Percentiles rank a stretch among this genome's conserved stretches.
These are phyloP conservation scores for Lactarius indigo DNA, from an alignment of 768 basidiomycete species.

Conservation along the genomic window DNA sequence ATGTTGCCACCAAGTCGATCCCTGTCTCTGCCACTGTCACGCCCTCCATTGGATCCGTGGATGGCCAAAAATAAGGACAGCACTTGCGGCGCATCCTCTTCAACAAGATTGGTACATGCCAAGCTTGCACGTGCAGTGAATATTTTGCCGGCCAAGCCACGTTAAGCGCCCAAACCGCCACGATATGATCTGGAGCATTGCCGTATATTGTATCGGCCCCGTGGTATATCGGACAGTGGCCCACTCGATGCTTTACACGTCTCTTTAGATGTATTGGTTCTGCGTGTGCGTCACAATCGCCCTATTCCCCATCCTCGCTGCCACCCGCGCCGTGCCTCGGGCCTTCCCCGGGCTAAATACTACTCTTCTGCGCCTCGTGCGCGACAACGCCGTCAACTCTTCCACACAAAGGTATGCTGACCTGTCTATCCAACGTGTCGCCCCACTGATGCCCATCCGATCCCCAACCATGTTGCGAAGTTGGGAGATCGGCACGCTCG, in stretches of 20 bases:
- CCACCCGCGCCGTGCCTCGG: background rate
- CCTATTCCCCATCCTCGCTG: background rate
- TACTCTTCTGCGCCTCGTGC: constrained; percentile 22
- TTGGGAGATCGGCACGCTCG: constrained; percentile 59
- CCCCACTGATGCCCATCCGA: background rate
- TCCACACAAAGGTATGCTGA: constrained; percentile 22
- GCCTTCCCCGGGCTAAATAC: background rate
- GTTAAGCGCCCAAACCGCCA: background rate
- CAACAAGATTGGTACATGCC: background rate
- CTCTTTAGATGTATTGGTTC: constrained; percentile 7
- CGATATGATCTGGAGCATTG: background rate
- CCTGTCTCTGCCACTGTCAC: background rate
- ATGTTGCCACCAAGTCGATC: no score
- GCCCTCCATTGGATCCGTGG: background rate
- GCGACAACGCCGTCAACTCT: constrained; percentile 30
- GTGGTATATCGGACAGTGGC: background rate
- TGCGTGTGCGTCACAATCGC: background rate
- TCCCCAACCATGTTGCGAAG: constrained; percentile 31
- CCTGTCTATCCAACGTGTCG: background rate
- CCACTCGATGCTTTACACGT: background rate
- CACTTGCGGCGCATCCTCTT: background rate
- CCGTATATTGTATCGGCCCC: background rate
- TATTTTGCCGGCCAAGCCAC: background rate
- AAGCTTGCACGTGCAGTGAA: background rate
- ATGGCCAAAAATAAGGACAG: background rate